Conservation (phyloP, 176 grass and related monocot species). For the Avena atlantica region DNA sequence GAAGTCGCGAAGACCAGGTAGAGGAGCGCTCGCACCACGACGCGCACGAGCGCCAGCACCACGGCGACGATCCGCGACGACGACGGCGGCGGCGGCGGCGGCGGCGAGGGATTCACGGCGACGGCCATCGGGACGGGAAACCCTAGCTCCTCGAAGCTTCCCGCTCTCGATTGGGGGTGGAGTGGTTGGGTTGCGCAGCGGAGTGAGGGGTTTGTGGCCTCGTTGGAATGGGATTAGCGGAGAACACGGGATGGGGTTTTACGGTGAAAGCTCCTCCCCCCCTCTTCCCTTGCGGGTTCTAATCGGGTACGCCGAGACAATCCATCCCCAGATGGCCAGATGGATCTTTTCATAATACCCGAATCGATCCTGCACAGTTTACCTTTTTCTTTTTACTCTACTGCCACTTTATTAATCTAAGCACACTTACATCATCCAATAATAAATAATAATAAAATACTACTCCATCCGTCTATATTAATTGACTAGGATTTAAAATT, state of each 20-base stretch:
- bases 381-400: too few relatives aligned
- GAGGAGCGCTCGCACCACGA: not conserved
- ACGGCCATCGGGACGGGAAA: constrained; percentile 9
- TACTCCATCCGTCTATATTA: too few relatives aligned
- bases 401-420: too few relatives aligned
- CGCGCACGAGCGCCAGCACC: not conserved
- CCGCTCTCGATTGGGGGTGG: not conserved
- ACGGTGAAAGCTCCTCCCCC: not conserved
- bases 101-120: not conserved
- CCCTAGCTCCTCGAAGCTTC: constrained; percentile 21
- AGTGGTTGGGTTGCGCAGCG: not conserved
- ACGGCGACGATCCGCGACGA: not conserved
- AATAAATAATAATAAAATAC: too few relatives aligned
- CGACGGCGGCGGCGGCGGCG: not conserved
- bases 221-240: not conserved
- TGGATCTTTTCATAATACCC: too few relatives aligned
- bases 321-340: too few relatives aligned
- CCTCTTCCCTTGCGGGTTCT: not conserved
- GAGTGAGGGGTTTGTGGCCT: not conserved
- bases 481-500: too few relatives aligned
- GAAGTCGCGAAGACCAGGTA: not conserved
- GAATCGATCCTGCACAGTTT: too few relatives aligned
- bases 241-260: not conserved
- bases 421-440: too few relatives aligned
- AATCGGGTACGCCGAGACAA: too few relatives aligned